These are phyloP conservation scores for Malus hybrid DNA, from an alignment of 331 rosid species.

Conservation along the genomic window DNA sequence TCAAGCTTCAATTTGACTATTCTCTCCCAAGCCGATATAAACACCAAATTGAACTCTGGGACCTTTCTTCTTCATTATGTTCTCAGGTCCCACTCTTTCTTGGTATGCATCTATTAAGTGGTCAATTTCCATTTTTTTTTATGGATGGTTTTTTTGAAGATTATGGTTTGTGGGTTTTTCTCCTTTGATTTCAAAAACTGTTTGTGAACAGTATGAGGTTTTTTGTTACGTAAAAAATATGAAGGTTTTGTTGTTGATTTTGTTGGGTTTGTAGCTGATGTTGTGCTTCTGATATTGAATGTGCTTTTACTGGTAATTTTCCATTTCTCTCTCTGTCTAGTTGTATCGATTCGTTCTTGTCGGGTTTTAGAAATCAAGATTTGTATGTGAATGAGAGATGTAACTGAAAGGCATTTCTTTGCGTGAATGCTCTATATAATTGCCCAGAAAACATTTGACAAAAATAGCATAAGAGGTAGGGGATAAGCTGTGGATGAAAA, in stretches of 20 bases:
- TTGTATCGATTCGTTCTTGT: not conserved
- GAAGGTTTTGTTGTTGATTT: constrained; percentile 70
- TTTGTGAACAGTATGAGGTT: constrained; percentile 65
- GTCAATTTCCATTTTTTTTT: constrained; percentile 16
- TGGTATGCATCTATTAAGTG: constrained; percentile 94
- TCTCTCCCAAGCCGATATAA: too few species aligned
- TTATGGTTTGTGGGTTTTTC: not conserved
- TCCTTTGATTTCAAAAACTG: not conserved
- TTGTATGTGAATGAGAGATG: not conserved
- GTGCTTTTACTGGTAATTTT: constrained; percentile 77
- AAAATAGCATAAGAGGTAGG: too few species aligned
- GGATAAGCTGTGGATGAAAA: too few species aligned
- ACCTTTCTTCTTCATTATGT: constrained; percentile 90
- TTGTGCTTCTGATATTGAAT: constrained; percentile 82
- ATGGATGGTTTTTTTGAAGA: not conserved
- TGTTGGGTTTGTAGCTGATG: constrained; percentile 91
- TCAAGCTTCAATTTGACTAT: too few species aligned
- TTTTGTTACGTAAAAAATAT: not conserved
- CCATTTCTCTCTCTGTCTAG: constrained; percentile 10
- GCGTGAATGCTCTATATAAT: not conserved
- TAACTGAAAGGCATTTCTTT: not conserved
- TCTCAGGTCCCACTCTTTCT: constrained; percentile 72
- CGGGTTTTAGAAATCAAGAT: not conserved
- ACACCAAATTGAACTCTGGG: constrained; percentile 57
- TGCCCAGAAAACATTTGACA: too few species aligned